phyloP scores from a whole-genome alignment of 108 stramenopile genomes.

The Skeletonema menzelii region DNA sequence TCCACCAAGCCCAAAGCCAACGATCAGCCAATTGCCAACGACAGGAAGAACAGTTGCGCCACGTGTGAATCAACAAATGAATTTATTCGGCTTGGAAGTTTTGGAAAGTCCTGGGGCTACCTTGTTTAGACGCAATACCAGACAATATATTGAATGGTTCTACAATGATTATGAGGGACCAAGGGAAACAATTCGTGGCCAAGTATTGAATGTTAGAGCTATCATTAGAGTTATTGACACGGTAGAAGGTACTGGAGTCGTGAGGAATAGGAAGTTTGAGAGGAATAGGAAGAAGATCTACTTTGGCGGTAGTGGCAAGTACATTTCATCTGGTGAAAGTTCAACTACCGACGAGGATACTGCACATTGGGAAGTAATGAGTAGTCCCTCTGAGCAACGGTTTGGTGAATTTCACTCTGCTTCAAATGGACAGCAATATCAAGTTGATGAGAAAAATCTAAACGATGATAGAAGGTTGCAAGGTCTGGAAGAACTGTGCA shows the following conservation, averaged over 20 bases:
- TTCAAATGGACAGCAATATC: neutral
- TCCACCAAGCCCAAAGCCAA: too few relatives aligned
- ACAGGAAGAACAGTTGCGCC: neutral
- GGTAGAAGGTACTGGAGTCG: neutral
- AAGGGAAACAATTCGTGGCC: neutral
- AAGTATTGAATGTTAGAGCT: conserved; percentile 7
- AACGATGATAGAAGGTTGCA: neutral
- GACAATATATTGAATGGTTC: conserved; percentile 18
- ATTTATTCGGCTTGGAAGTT: neutral
- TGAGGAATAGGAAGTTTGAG: neutral
- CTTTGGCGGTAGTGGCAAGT: neutral
- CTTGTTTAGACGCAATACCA: conserved; percentile 6
- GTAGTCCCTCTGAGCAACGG: neutral
- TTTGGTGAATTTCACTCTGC: neutral
- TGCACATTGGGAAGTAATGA: neutral
- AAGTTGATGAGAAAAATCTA: neutral
- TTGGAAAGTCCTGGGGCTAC: neutral
- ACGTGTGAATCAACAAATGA: neutral
- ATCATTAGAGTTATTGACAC: conserved; percentile 1
- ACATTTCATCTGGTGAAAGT: neutral
- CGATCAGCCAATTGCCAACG: too few relatives aligned
- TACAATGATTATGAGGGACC: conserved; percentile 12
- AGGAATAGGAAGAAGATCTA: neutral
- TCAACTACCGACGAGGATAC: neutral
- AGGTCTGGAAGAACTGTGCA: neutral